Evolutionary conservation across 2,329 filamentous ascomycete genomes (phyloP).

Genomic region (Venturia oleaginea): DNA sequence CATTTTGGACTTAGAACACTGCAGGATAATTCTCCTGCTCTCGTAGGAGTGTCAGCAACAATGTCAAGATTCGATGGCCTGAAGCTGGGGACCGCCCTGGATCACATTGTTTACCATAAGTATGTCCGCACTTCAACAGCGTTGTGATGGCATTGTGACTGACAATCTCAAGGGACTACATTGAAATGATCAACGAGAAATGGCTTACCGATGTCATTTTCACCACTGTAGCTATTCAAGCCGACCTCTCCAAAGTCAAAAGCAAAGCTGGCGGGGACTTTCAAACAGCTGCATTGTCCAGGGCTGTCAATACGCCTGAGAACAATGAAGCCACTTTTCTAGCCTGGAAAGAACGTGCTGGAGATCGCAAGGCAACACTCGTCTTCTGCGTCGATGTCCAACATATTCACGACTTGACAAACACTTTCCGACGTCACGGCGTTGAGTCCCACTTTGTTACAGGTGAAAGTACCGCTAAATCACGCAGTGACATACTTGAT

Average conservation of each 20-base stretch:
- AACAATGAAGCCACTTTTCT: conserved; percentile 79
- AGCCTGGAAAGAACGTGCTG: conserved; percentile 73
- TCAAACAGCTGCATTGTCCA: conserved; percentile 64
- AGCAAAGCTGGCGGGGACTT: conserved; percentile 66
- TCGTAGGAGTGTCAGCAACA: conserved; percentile 86
- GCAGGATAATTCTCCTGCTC: conserved; percentile 44
- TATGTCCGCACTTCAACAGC: conserved; percentile 18
- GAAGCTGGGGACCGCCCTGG: conserved; percentile 72
- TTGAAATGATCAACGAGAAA: conserved; percentile 77
- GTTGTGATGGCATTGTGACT: neutral
- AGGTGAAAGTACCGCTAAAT: conserved; percentile 61
- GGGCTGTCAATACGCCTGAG: conserved; percentile 69
- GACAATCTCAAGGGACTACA: conserved; percentile 45
- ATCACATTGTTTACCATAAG: conserved; percentile 94
- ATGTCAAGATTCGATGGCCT: conserved; percentile 76
- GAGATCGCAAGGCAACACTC: conserved; percentile 69
- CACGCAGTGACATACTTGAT: conserved; percentile 61
- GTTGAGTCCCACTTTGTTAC: conserved; percentile 84
- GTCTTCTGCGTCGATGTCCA: conserved; percentile 89
- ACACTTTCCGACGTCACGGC: conserved; percentile 65
- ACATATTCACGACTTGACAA: conserved; percentile 68
- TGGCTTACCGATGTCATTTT: conserved; percentile 92
- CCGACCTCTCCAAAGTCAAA: conserved; percentile 66
- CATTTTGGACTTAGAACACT: conserved; percentile 60
- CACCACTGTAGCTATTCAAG: conserved; percentile 79